These are phyloP conservation scores for Lignosus rhinocerotis DNA, from an alignment of 1,284 basidiomycete genomes.

Conservation along the genomic window DNA sequence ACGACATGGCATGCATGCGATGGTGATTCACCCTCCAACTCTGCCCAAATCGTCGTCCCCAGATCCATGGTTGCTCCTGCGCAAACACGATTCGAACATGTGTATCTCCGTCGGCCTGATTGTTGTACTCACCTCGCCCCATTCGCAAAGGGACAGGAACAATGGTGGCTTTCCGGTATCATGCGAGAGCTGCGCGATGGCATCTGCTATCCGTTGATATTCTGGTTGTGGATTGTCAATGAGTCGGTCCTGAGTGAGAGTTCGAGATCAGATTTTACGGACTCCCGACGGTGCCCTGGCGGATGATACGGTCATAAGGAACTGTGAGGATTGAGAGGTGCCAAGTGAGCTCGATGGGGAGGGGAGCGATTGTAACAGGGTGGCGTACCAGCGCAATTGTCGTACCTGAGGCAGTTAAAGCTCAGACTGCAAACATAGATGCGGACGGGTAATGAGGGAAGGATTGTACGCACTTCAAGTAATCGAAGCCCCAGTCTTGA, in stretches of 20 bases:
- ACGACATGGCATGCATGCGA: neutral
- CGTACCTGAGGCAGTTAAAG: constrained; percentile 35
- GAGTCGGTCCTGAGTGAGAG: neutral
- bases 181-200: constrained; percentile 42
- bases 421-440: neutral
- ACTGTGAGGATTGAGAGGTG: constrained; percentile 32
- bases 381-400: constrained; percentile 49
- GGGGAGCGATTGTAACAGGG: neutral
- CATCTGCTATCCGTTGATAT: constrained; percentile 49
- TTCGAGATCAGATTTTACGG: constrained; percentile 22
- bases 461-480: constrained; percentile 42
- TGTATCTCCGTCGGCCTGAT: no score
- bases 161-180: constrained; percentile 42
- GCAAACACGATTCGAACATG: neutral
- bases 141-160: constrained; percentile 52
- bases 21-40: constrained; percentile 43
- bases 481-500: constrained; percentile 54
- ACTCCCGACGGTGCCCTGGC: constrained; percentile 51
- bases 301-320: constrained; percentile 48
- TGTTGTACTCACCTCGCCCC: constrained; percentile 44
- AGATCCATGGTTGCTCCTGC: constrained; percentile 35
- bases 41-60: constrained; percentile 45
- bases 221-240: constrained; percentile 31
- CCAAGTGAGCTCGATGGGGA: neutral
- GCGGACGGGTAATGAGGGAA: neutral